Conservation (phyloP, 108 stramenopile species). For the Seminavis robusta region DNA sequence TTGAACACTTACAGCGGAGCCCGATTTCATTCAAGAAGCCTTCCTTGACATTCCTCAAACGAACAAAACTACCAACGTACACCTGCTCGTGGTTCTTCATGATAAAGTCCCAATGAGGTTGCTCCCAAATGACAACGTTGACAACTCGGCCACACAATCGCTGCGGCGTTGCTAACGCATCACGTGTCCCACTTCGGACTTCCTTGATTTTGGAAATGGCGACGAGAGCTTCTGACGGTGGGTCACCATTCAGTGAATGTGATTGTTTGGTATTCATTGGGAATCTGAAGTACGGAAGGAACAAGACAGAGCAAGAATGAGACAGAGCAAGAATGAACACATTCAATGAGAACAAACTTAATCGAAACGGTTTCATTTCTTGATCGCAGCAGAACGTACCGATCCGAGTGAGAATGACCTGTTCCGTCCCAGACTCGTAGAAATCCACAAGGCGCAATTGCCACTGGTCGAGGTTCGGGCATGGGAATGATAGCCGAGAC, state of each 20-base stretch:
- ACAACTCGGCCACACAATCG: slow-evolving; percentile 68
- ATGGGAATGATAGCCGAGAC: slow-evolving; percentile 55
- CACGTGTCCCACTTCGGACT: slow-evolving; percentile 1
- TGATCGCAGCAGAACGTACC: slow-evolving; percentile 27
- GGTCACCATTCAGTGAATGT: slow-evolving; percentile 32
- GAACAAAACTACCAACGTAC: slow-evolving; percentile 61
- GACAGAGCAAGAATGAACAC: background rate
- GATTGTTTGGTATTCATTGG: slow-evolving; percentile 20
- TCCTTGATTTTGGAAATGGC: slow-evolving; percentile 33
- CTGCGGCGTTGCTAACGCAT: slow-evolving; percentile 19
- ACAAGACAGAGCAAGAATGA: background rate
- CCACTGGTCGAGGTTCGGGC: background rate
- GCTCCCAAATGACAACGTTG: slow-evolving; percentile 78
- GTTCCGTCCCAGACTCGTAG: slow-evolving; percentile 89
- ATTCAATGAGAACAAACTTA: background rate
- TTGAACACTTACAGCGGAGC: slow-evolving; percentile 27
- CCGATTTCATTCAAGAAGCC: slow-evolving; percentile 13
- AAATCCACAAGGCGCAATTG: slow-evolving; percentile 38
- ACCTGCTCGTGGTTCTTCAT: slow-evolving; percentile 29
- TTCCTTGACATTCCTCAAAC: slow-evolving; percentile 68
- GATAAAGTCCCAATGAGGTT: slow-evolving; percentile 68
- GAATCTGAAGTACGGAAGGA: slow-evolving; percentile 9
- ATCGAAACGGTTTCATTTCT: background rate
- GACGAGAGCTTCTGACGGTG: slow-evolving; percentile 45
- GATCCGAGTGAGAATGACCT: slow-evolving; percentile 66